Evolutionary conservation across 148 eudicot species (phyloP).

Genomic region (Cornus florida): DNA sequence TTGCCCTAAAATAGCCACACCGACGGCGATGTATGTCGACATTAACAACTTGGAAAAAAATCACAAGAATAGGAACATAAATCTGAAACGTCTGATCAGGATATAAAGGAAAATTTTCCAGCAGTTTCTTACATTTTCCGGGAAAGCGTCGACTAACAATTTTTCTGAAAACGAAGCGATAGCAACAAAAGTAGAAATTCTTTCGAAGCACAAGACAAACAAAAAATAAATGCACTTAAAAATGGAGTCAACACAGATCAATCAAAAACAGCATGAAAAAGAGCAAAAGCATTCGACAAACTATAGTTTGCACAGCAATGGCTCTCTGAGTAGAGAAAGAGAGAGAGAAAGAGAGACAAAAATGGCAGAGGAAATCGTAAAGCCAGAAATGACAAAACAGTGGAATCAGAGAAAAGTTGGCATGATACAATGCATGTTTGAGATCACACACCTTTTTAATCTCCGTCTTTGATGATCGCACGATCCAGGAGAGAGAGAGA

Average conservation of each 20-base stretch:
- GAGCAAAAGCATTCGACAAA: neutral
- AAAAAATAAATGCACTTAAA: neutral
- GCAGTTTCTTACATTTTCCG: neutral
- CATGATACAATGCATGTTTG: neutral
- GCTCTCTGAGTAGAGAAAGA: neutral
- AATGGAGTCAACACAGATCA: neutral
- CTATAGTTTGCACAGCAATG: neutral
- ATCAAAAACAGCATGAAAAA: neutral
- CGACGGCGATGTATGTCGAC: neutral
- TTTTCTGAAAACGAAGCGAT: neutral
- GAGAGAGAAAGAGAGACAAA: slow-evolving; percentile 5
- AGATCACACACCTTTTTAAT: neutral
- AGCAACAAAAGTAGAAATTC: slow-evolving; percentile 4
- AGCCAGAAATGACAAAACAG: slow-evolving; percentile 13
- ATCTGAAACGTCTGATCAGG: neutral
- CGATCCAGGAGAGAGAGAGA: slow-evolving; percentile 1
- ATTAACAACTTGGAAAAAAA: neutral
- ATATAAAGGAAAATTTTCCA: neutral
- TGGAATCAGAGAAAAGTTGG: slow-evolving; percentile 11
- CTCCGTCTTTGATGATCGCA: neutral
- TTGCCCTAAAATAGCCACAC: neutral
- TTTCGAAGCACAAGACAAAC: no score
- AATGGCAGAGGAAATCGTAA: slow-evolving; percentile 5
- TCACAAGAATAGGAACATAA: neutral
- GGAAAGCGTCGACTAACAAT: slow-evolving; percentile 8